Percentiles rank a stretch among this genome's conserved stretches.
Conservation (phyloP, 768 basidiomycete species). For the Amanita molliuscula region DNA sequence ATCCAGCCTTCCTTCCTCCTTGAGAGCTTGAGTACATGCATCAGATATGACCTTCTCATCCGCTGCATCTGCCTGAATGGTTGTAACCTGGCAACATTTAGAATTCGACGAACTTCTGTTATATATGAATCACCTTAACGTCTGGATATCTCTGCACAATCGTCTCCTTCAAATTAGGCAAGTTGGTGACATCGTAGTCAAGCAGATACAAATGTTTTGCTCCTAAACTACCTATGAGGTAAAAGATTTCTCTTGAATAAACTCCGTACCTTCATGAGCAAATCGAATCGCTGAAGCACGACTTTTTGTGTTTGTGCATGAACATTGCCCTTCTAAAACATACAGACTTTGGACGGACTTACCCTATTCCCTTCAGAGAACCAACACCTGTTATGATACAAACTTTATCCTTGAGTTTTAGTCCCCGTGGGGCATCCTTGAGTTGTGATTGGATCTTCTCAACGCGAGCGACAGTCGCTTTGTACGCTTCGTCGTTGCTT, state of each 20-base stretch:
- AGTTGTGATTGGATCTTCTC: conserved; percentile 63
- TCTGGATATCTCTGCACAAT: conserved; percentile 62
- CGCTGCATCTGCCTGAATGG: conserved; percentile 73
- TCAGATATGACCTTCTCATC: conserved; percentile 58
- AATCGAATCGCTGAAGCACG: conserved; percentile 64
- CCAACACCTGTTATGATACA: conserved; percentile 85
- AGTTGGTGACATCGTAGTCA: conserved; percentile 54
- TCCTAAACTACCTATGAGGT: conserved; percentile 30
- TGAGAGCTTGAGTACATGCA: conserved; percentile 61
- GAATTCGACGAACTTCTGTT: background rate
- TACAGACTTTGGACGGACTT: conserved; percentile 13
- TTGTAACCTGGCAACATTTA: conserved; percentile 50
- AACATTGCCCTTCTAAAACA: conserved; percentile 1
- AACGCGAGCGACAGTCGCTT: conserved; percentile 55
- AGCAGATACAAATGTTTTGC: conserved; percentile 71
- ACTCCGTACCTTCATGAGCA: conserved; percentile 62
- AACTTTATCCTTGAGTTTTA: conserved; percentile 64
- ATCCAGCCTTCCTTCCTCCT: conserved; percentile 81
- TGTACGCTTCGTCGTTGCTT: conserved; percentile 40
- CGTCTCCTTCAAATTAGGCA: conserved; percentile 61
- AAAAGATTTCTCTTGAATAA: background rate
- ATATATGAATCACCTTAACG: conserved; percentile 49
- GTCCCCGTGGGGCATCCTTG: conserved; percentile 35
- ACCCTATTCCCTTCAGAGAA: conserved; percentile 87
- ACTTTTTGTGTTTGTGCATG: conserved; percentile 23